Conservation (phyloP, 768 basidiomycete genomes). For the Tulasnella sp. region DNA sequence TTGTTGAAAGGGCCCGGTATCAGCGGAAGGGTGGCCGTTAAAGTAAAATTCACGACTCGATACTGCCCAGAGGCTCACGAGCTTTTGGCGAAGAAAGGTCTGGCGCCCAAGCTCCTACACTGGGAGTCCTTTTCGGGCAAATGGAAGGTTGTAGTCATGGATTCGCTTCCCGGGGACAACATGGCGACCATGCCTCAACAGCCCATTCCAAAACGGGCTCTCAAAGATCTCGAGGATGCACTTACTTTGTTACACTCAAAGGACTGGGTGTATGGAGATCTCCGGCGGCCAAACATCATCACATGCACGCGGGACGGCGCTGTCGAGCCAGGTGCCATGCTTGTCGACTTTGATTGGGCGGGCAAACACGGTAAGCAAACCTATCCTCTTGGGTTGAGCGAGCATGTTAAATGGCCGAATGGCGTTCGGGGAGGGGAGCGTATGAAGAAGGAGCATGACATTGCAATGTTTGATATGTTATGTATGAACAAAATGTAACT, state of each 20-base stretch:
- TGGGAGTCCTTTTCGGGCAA: neutral
- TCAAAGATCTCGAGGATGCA: neutral
- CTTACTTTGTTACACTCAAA: neutral
- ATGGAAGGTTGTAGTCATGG: neutral
- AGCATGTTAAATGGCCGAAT: neutral
- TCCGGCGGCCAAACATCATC: neutral
- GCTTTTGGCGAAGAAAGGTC: neutral
- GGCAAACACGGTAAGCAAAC: neutral
- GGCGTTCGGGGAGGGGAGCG: neutral
- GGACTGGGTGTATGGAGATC: neutral
- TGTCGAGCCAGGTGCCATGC: neutral
- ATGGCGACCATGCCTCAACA: no score
- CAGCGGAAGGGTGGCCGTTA: neutral
- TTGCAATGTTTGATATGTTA: neutral
- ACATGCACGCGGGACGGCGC: neutral
- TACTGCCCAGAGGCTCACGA: neutral
- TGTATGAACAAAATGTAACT: no score
- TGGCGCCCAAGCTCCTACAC: neutral
- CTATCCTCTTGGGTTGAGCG: neutral
- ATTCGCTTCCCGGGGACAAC: neutral
- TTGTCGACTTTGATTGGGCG: conserved; percentile 10
- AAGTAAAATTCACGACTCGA: neutral
- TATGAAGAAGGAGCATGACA: neutral
- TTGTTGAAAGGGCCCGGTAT: neutral
- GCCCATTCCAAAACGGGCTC: no score